Base-by-base conservation (phyloP, 129 eudicot genomes). In the Pittosporum tobira region DNA sequence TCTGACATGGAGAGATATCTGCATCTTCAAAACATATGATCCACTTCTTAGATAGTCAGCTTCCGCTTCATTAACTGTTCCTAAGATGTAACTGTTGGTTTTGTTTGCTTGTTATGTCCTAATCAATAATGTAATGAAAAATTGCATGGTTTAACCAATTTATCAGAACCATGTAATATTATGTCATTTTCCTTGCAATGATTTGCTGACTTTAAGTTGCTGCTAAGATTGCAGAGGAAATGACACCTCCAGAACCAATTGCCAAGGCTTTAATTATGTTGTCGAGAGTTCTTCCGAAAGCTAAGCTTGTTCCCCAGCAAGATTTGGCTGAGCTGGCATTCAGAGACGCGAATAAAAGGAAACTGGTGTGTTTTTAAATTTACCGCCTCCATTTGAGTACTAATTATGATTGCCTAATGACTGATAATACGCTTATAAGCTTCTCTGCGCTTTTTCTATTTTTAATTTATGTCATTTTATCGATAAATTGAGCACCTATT, bases 241-340 rank as follows among this genome's bases (percentile, higher is more conserved):
- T 90, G 88, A 59, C 61, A 54, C 97, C 97, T 38, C 95, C 97
- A 14, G 77, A 65, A 67, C 76, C 81, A 19, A 75, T 85, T 12
- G 79, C 78, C 46, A 80, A 83, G 59, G 68, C 72, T 50, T 59
- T 83, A 57, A 85, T 73, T 62, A 49, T 70, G 45, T 58, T 90
- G 47, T 77, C 97, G 13, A 78, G 65, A 55, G 55, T 90, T 61
- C 48, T 78, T 70, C 95, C 95, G 48, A 72, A 78, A 74, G 88
- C 85, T 25, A 90, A 90, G 79, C 88, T 90, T 51, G 87, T 90
- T 45, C 95, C 87, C 10, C 53, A 59, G 45, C 75, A 84, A 63
- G 97, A 90, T 74, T 76, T 90, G 31, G 88, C 95, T 37, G 97
- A 85, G 61, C 72, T 90, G 51, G 97, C 95, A 19, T 75, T 90